Evolutionary conservation across 345 rosid species (phyloP), one percentile per base, ranked within the genome.

Genomic region (Acer negundo): DNA sequence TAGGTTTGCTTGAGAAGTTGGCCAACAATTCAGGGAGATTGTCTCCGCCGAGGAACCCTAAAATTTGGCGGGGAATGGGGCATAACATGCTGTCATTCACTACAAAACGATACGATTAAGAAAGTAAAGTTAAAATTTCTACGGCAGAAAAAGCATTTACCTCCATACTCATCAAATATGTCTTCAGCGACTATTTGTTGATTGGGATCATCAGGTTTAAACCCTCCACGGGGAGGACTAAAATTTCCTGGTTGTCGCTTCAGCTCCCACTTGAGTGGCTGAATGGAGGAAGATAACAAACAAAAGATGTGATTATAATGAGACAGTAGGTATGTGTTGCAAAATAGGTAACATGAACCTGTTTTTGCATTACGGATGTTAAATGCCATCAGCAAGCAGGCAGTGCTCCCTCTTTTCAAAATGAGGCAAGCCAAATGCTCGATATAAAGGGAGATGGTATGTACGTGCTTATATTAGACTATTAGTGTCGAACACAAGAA

Each of bases 221-320:
- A 96, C 70, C 98, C 99, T 72, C 99, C 99, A 67, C 90, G 97
- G 78, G 99, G 99, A 82, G 98, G 99, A 85, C 97, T 92, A 88
- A 96, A 74, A 64, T 74, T 78, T 51, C 99, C 99, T 10, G 97
- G 95, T 86, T 92, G 90, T 86, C 92, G 98, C 85, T 94, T 96
- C 84, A 96, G 83, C 82, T 94, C 99, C 99, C 99, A 96, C 89
- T 93, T 96, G 67, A 92, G 86, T 66, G 97, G 95, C 99, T 96
- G 81, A 81, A 80, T 42, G 61, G 16, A 68, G 77, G 62, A 49
- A 53, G 28, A 61, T 67, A 17, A 67, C 35, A 40, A 23, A 22
- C 46, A 61, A 11, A 53, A 75, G 23, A 69, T 4, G 58, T 28
- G 47, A 53, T 72, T 4, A 56, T 22, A 35, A 40, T 28, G 62